These are phyloP conservation scores for Aquilaria yunnanensis DNA, from an alignment of 345 rosid species.

Conservation along the genomic window DNA sequence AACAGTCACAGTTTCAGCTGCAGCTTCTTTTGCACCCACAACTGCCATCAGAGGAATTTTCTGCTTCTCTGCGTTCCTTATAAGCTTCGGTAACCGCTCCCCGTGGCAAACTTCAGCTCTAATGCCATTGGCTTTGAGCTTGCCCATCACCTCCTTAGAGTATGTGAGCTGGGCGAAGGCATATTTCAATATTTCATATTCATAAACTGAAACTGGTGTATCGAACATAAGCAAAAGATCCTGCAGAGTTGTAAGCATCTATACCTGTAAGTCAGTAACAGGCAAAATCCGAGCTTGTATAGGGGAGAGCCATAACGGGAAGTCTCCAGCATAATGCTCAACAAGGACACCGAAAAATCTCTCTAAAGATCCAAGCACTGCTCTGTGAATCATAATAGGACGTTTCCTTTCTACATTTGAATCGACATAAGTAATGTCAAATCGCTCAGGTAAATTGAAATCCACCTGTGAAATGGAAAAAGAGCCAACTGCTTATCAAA, in stretches of 20 bases:
- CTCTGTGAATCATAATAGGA: constrained; percentile 97
- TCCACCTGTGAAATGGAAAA: constrained; percentile 51
- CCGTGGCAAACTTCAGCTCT: constrained; percentile 84
- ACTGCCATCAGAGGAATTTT: constrained; percentile 90
- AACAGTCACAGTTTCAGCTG: constrained; percentile 56
- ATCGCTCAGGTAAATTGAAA: constrained; percentile 84
- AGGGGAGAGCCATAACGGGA: constrained; percentile 92
- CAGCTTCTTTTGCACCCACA: constrained; percentile 86
- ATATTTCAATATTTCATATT: constrained; percentile 1
- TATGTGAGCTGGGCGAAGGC: constrained; percentile 45
- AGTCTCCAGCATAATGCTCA: constrained; percentile 97
- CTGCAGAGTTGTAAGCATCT: not conserved
- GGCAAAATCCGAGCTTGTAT: constrained; percentile 86
- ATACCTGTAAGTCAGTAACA: constrained; percentile 86
- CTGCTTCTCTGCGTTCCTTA: constrained; percentile 88
- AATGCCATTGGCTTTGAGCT: constrained; percentile 53
- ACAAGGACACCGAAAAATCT: constrained; percentile 91
- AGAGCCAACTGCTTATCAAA: not conserved
- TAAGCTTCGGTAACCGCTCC: constrained; percentile 88
- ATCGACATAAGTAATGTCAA: constrained; percentile 82
- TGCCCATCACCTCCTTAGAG: constrained; percentile 51
- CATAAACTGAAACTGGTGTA: not conserved
- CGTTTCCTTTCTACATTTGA: constrained; percentile 71
- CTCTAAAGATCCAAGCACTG: constrained; percentile 89
- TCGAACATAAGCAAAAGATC: not conserved